phyloP scores from a whole-genome alignment of 2,329 filamentous ascomycete genomes.

The Aspergillus ochraceus region DNA sequence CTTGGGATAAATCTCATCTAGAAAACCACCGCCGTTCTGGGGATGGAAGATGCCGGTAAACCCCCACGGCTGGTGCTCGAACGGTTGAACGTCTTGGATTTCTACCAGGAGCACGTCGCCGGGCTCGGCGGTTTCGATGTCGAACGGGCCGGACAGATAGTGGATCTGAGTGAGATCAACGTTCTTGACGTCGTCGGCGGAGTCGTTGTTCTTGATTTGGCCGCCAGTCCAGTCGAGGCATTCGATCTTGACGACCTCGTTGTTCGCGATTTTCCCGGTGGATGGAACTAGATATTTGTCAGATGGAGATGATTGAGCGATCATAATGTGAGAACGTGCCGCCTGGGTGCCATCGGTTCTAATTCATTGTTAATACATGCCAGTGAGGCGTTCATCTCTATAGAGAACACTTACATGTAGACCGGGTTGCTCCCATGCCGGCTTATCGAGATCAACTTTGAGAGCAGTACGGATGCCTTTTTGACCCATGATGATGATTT shows the following conservation, averaged over 20 bases:
- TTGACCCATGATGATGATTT: slow-evolving; percentile 32
- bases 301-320: background rate
- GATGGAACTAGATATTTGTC: slow-evolving; percentile 62
- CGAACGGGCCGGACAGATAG: slow-evolving; percentile 86
- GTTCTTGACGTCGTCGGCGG: slow-evolving; percentile 81
- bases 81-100: slow-evolving; percentile 89
- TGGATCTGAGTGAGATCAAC: slow-evolving; percentile 83
- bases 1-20: slow-evolving; percentile 83
- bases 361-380: slow-evolving; percentile 12
- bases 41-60: slow-evolving; percentile 82
- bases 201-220: slow-evolving; percentile 86
- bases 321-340: slow-evolving; percentile 52
- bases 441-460: slow-evolving; percentile 71
- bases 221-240: slow-evolving; percentile 79
- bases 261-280: slow-evolving; percentile 70
- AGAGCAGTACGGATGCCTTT: slow-evolving; percentile 66
- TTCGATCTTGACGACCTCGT: slow-evolving; percentile 90
- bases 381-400: background rate
- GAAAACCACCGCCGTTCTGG: slow-evolving; percentile 81
- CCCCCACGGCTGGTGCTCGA: slow-evolving; percentile 83
- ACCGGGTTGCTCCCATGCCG: slow-evolving; percentile 66
- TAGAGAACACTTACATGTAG: slow-evolving; percentile 62
- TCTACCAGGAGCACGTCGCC: slow-evolving; percentile 84
- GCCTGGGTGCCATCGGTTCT: slow-evolving; percentile 94
- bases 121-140: slow-evolving; percentile 78